These are phyloP conservation scores for Penicillium sp. DNA, from an alignment of 2,329 filamentous ascomycete species.

Conservation along the genomic window DNA sequence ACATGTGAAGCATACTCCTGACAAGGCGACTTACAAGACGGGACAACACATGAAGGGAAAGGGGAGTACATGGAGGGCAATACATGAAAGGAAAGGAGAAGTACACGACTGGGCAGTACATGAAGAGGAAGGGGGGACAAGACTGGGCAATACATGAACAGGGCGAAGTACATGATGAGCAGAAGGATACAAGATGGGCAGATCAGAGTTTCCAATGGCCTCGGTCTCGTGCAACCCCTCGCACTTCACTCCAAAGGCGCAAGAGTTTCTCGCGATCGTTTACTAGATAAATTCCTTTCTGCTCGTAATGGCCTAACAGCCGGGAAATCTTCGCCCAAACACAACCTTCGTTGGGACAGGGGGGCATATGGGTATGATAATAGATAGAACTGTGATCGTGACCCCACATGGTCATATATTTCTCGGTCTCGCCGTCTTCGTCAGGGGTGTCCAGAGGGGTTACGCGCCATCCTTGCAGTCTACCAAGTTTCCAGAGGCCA, in stretches of 20 bases:
- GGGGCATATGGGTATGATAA: constrained; percentile 5
- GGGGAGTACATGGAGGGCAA: not conserved
- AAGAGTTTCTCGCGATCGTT: constrained; percentile 8
- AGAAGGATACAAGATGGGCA: constrained; percentile 14
- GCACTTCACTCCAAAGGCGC: constrained; percentile 14
- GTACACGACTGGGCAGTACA: not conserved
- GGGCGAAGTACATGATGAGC: constrained; percentile 1
- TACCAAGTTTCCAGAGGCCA: constrained; percentile 12
- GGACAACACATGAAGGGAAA: not conserved
- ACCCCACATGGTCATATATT: constrained; percentile 19
- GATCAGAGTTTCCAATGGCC: constrained; percentile 10
- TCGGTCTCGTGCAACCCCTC: constrained; percentile 12
- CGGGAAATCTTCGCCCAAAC: constrained; percentile 15
- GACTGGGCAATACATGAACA: not conserved
- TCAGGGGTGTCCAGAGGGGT: constrained; percentile 21
- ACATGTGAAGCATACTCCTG: constrained; percentile 4
- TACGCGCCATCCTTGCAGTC: constrained; percentile 19
- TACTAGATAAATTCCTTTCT: not conserved
- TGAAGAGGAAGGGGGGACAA: too few species aligned
- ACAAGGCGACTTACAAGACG: not conserved
- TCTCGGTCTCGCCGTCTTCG: constrained; percentile 20
- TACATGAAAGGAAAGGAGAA: not conserved
- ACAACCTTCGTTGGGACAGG: constrained; percentile 13
- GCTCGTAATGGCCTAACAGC: not conserved
- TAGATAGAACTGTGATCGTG: constrained; percentile 10